Evolutionary conservation across 2,329 filamentous ascomycete genomes (phyloP).

Genomic region (Plectosphaerella cucumerina): DNA sequence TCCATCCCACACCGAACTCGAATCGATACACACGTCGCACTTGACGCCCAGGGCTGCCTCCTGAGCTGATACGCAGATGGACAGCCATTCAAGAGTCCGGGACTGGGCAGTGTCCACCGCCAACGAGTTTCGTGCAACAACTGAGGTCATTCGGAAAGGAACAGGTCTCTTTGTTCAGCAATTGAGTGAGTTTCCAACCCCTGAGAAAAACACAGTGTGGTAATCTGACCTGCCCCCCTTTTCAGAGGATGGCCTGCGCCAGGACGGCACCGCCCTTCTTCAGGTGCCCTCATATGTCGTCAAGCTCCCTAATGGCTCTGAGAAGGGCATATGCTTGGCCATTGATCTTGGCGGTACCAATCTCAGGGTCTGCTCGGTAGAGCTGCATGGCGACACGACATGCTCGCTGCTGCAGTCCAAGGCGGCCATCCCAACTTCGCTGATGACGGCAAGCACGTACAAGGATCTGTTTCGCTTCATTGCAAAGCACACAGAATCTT

Average conservation of each 20-base stretch:
- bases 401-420: slow-evolving; percentile 65
- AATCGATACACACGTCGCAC: too few relatives aligned
- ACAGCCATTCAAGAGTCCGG: slow-evolving; percentile 4
- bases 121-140: background rate
- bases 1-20: too few relatives aligned
- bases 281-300: slow-evolving; percentile 80
- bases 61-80: background rate
- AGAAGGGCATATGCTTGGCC: slow-evolving; percentile 50
- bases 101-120: background rate
- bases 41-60: too few relatives aligned
- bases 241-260: slow-evolving; percentile 42
- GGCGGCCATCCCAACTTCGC: slow-evolving; percentile 15
- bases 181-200: slow-evolving; percentile 11
- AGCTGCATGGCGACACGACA: slow-evolving; percentile 54
- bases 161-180: slow-evolving; percentile 14
- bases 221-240: background rate
- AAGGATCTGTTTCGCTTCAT: slow-evolving; percentile 71
- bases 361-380: slow-evolving; percentile 25
- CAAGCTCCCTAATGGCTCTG: slow-evolving; percentile 70
- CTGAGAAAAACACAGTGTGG: background rate
- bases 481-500: slow-evolving; percentile 66
- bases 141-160: background rate
- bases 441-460: slow-evolving; percentile 18
- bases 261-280: slow-evolving; percentile 20
- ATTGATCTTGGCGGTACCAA: slow-evolving; percentile 31